These are phyloP conservation scores for Aphanomyces euteiches DNA, from an alignment of 352 stramenopile species.

Conservation along the genomic window DNA sequence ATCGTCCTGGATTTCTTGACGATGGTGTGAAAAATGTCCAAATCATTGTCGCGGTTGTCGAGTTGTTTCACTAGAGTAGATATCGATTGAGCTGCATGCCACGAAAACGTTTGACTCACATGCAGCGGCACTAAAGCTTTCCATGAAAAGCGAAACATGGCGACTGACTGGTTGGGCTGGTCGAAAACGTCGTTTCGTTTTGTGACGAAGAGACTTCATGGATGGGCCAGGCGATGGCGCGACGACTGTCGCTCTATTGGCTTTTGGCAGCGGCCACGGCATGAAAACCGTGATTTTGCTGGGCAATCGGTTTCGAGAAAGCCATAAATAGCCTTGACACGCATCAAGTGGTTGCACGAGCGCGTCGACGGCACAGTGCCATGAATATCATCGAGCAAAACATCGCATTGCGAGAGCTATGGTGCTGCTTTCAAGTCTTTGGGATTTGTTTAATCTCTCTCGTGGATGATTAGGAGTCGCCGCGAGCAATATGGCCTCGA, in stretches of 20 bases:
- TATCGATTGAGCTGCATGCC: too few relatives aligned
- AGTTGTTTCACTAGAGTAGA: slow-evolving; percentile 24
- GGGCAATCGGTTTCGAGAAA: neutral
- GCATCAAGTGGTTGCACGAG: neutral
- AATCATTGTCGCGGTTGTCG: slow-evolving; percentile 44
- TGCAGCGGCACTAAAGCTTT: neutral
- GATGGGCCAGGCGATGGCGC: too few relatives aligned
- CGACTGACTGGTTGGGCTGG: neutral
- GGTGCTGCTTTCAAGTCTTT: neutral
- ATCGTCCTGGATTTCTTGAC: slow-evolving; percentile 51
- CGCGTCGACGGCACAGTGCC: neutral
- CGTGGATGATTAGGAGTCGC: slow-evolving; percentile 1
- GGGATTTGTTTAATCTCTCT: neutral
- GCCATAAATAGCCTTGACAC: slow-evolving; percentile 2
- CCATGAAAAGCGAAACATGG: neutral
- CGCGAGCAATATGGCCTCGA: slow-evolving; percentile 8
- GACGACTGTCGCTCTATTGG: neutral
- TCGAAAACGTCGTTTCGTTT: too few relatives aligned
- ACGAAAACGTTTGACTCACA: neutral
- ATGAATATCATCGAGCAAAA: slow-evolving; percentile 20
- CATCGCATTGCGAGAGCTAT: slow-evolving; percentile 6
- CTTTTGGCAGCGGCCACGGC: neutral
- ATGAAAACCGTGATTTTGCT: neutral
- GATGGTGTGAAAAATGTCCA: slow-evolving; percentile 77
- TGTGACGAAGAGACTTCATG: too few relatives aligned